Base-by-base conservation (phyloP, 441 rosid genomes). In the Erodium moschatum region DNA sequence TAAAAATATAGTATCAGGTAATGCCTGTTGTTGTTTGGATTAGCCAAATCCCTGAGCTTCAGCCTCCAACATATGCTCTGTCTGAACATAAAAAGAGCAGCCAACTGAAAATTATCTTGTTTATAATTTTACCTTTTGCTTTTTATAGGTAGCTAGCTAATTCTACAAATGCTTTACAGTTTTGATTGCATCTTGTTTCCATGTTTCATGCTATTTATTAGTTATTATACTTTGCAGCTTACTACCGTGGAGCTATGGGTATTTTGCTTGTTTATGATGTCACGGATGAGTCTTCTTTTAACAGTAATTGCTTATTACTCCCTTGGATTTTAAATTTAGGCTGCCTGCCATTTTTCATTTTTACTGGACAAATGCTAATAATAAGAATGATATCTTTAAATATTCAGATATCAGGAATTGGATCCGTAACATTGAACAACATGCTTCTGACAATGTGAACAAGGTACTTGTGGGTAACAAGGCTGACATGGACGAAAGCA, bases 161-260 rank as follows among this genome's bases (percentile, higher is more conserved):
- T 44, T 44, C 13, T 11, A 10, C 13, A 44, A 44, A n/a, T 44
- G 50, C 50, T 44, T 10, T 44, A 44, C 13, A 44, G 50, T 44
- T 44, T 12, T 44, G 50, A 44, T 44, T 44, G n/a, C 50, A 11
- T 10, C n/a, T 44, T 44, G 1, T 33, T 52, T 18, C 19, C n/a
- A 15, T 52, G 15, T 52, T 52, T 52, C 60, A n/a, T 5, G 20
- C n/a, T n/a, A 52, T 52, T 52, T 16, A n/a, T 52, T 52, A 52
- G 38, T 5, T 33, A 15, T 6, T n/a, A 16, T 16, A 52, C 15
- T 52, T 52, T 15, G 60, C 91, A 92, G 98, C 98, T 69, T 92
- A 90, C 81, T 90, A 90, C 78, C 90, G 96, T 42, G 96, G 96
- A 78, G 96, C 96, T 68, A 92, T 89, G 97, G 97, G 97, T 3